Conservation (phyloP, 202 grass and related monocot species). For the Zizania palustris region DNA sequence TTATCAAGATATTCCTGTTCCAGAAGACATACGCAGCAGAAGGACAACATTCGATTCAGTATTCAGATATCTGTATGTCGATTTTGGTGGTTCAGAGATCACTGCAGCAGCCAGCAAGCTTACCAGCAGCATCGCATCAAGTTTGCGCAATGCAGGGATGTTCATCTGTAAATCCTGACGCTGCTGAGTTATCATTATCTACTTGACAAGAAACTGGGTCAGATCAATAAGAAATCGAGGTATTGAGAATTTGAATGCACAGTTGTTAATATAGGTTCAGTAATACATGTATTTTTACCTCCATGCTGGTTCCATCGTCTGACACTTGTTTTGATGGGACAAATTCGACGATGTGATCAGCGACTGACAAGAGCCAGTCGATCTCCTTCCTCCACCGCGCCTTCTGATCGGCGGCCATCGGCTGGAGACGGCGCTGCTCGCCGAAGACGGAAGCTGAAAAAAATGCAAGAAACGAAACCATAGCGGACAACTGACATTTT, state of each 20-base stretch:
- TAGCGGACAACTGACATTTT: neutral
- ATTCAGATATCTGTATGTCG: conserved; percentile 2
- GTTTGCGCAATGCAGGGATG: conserved; percentile 81
- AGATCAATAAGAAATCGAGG: neutral
- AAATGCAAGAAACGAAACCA: neutral
- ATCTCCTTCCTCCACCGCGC: conserved; percentile 79
- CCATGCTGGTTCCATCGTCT: conserved; percentile 69
- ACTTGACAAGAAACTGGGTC: neutral
- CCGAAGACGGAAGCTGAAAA: conserved; percentile 92
- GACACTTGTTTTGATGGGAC: conserved; percentile 69
- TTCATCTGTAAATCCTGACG: conserved; percentile 84
- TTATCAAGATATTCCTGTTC: conserved; percentile 73
- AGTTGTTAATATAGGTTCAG: neutral
- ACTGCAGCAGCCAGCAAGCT: conserved; percentile 32
- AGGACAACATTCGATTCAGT: conserved; percentile 12
- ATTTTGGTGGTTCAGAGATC: neutral
- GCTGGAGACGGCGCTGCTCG: conserved; percentile 79
- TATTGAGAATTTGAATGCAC: neutral
- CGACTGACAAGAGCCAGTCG: conserved; percentile 85
- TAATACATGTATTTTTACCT: conserved; percentile 41
- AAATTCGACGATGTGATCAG: conserved; percentile 89
- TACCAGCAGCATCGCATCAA: conserved; percentile 92
- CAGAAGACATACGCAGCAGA: neutral
- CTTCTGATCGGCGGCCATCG: conserved; percentile 75
- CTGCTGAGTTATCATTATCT: conserved; percentile 95